Conservation (phyloP, 306 rosid species). For the Hippophae rhamnoides region DNA sequence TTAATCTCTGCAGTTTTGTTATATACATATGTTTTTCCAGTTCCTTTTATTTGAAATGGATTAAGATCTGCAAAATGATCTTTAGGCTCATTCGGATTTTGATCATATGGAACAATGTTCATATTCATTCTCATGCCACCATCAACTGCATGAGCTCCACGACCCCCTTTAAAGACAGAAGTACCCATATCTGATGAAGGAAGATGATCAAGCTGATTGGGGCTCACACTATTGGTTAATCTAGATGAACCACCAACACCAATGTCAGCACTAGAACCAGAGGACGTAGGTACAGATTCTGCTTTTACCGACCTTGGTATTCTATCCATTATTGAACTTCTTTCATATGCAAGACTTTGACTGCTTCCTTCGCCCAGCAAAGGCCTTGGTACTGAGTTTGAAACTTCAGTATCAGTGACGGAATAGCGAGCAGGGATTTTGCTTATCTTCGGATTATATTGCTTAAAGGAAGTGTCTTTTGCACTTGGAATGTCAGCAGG, state of each 20-base stretch:
- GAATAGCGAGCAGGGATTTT: constrained; percentile 39
- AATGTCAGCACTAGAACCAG: constrained; percentile 31
- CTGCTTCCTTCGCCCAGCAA: constrained; percentile 75
- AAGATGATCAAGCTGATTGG: constrained; percentile 33
- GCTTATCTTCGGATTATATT: constrained; percentile 47
- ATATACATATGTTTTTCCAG: constrained; percentile 53
- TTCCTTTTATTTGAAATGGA: constrained; percentile 84
- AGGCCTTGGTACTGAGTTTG: constrained; percentile 39
- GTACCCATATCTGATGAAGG: constrained; percentile 40
- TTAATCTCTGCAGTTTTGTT: constrained; percentile 57
- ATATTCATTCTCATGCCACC: constrained; percentile 61
- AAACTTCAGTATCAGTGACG: constrained; percentile 34
- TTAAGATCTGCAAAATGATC: constrained; percentile 85
- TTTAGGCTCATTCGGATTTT: constrained; percentile 53
- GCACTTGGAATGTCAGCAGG: constrained; percentile 70
- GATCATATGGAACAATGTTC: constrained; percentile 74
- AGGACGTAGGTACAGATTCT: constrained; percentile 35
- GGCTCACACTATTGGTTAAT: constrained; percentile 26
- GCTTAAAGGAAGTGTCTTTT: constrained; percentile 43
- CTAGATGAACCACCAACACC: constrained; percentile 47
- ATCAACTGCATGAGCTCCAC: constrained; percentile 56
- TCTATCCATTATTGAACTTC: constrained; percentile 35
- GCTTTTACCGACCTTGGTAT: constrained; percentile 40
- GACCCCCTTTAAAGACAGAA: constrained; percentile 60
- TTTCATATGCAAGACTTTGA: constrained; percentile 34